phyloP scores from a whole-genome alignment of 148 eudicot genomes.

The Pharnaceum exiguum region DNA sequence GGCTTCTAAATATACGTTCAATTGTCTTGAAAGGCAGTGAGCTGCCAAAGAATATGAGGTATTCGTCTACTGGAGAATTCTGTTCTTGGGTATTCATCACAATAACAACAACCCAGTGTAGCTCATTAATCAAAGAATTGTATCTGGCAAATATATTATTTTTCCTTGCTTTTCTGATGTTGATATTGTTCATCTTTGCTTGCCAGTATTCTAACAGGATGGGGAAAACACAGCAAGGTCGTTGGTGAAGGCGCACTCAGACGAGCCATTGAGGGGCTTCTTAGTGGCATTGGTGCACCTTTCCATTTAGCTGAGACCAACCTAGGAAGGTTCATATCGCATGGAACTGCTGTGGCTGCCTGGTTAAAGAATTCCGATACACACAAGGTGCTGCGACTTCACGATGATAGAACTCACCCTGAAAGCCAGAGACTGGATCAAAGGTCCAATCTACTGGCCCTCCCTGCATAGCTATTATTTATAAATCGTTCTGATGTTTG shows the following conservation, averaged over 20 bases:
- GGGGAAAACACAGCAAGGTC: conserved; percentile 99
- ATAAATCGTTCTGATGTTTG: too few relatives aligned
- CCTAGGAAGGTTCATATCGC: conserved; percentile 79
- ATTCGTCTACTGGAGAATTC: not conserved
- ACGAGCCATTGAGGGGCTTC: conserved; percentile 75
- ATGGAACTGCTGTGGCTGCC: conserved; percentile 65
- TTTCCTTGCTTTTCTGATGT: not conserved
- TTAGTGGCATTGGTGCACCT: conserved; percentile 69
- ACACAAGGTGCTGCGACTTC: conserved; percentile 56
- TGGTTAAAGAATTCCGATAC: conserved; percentile 86
- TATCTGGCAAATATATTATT: not conserved
- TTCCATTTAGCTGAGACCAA: conserved; percentile 70
- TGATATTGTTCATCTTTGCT: not conserved
- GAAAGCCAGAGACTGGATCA: conserved; percentile 23
- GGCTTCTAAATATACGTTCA: conserved; percentile 77
- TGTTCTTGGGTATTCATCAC: not conserved
- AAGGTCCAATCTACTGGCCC: conserved; percentile 33
- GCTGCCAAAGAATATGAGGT: conserved; percentile 66
- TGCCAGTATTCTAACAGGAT: conserved; percentile 88
- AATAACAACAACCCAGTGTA: not conserved
- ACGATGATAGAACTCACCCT: conserved; percentile 49
- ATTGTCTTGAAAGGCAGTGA: conserved; percentile 71
- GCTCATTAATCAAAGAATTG: not conserved
- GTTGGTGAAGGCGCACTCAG: conserved; percentile 78
- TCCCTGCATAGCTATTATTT: conserved; percentile 31